Evolutionary conservation across 2,329 filamentous ascomycete genomes (phyloP), one percentile per base, ranked within the genome.

Genomic region (Clarireedia sp.): DNA sequence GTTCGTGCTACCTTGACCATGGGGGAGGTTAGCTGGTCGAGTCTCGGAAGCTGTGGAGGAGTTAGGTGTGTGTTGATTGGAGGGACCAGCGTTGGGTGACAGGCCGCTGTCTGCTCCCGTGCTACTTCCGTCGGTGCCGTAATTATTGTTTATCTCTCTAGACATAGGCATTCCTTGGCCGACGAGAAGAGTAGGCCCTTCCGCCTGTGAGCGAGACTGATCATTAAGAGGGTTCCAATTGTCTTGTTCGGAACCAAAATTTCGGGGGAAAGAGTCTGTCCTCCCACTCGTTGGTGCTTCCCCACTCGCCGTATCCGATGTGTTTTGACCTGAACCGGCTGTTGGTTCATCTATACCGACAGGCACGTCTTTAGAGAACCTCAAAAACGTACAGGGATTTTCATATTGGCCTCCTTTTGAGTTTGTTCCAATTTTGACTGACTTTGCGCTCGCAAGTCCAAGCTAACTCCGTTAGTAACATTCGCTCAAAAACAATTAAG

Each of bases 41-140:
- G 60, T 66, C n/a, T 78, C 76, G 2, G 76, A 77, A 1, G 72
- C 68, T 6, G 70, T 71, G 62, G 77, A 81, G 3, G 81, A 84
- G 62, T 79, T 83, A 3, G 81, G 81, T 10, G 81, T 84, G 21
- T 75, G 79, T n/a, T 77, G 71, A 58, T 74, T 79, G 2, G 80
- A 82, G 48, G 49, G 48, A 36, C 51, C 41, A 17, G 63, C 63
- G 37, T 63, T 63, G 23, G 64, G 63, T 29, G 65, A 67, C 8
- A 62, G 49, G 14, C 63, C 60, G 1, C 58, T 48, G 24, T 66
- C 64, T 7, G 52, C 59, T 21, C 70, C 70, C 16, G 71, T 76
- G 52, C 69, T 72, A 43, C 67, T 68, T n/a, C 75, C 75, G 19
- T 69, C 29, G 14, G 19, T 44, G 53, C 21, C 37, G 53, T 51